Evolutionary conservation across 352 stramenopile species (phyloP), one percentile per base, ranked within the genome.

Genomic region (Elongisporangium senticosum): DNA sequence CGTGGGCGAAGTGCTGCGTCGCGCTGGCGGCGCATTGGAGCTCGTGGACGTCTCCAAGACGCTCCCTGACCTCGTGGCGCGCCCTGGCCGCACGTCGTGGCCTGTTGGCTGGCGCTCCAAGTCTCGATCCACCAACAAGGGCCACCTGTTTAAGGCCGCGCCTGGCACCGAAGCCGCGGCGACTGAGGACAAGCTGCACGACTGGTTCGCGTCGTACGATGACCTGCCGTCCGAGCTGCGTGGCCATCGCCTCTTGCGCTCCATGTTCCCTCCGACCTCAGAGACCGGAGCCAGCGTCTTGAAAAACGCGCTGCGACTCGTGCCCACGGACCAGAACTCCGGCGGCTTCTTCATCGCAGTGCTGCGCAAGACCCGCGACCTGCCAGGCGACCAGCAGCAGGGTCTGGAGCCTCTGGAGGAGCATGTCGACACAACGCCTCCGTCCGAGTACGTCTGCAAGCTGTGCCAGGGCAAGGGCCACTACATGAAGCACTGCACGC

Each of bases 321-420:
- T 99, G 48, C 98, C 98, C 1, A 98, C 98, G 37, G 96, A 99
- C 68, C 89, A 99, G 60, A 96, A 99, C 70, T 98, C 96, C 5
- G 97, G 97, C 39, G 98, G 97, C 4, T 99, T 99, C 69, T 99
- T 99, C 70, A 87, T 99, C 47, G 90, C 92, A n/a, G 83, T 99
- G 28, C 80, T 99, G 22, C 69, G 79, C 40, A 98, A 98, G 58
- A 61, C 71, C 33, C 59, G 58, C 3, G 65, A 93, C 50, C 61
- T 93, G 24, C 85, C 85, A 2, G 77, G 78, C 10, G 69, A 71
- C 15, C 64, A 75, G 3, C 80, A 91, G 58, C 51, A 74, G 53
- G 79, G 83, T 21, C 64, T 93, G 19, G 17, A 64, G 0, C 58
- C 65, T 1, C 52, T 76, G 10, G 69, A 75, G 3, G 77, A 93